A percentile compares a stretch with the other conserved stretches of the same genome.
Conservation (phyloP, 2,329 filamentous ascomycete genomes). For the Fusarium miscanthi region DNA sequence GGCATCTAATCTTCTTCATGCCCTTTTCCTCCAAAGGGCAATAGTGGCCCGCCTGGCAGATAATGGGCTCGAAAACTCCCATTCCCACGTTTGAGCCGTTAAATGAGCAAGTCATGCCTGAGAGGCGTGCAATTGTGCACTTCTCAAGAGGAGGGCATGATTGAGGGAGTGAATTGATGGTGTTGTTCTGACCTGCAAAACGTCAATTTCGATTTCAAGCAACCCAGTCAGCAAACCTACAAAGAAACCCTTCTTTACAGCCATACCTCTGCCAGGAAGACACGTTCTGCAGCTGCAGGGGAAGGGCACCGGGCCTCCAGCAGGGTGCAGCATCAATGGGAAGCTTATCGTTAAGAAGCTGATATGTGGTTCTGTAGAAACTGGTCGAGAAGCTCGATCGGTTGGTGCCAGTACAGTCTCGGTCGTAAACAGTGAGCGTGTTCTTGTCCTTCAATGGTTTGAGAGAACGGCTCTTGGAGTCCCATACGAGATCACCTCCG, state of each 20-base stretch:
- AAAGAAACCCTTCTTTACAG: conserved; percentile 56
- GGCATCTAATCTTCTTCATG: conserved; percentile 56
- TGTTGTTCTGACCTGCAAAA: conserved; percentile 55
- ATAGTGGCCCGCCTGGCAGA: conserved; percentile 62
- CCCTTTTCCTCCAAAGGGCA: conserved; percentile 55
- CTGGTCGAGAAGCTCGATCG: conserved; percentile 55
- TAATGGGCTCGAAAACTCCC: conserved; percentile 62
- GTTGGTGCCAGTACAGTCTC: conserved; percentile 56
- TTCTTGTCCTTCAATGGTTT: conserved; percentile 41
- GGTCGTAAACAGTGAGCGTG: conserved; percentile 50
- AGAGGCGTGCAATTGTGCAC: conserved; percentile 53
- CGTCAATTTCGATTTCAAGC: not conserved
- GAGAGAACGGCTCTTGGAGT: conserved; percentile 40
- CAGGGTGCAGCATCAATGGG: conserved; percentile 55
- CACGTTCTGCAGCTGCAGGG: conserved; percentile 54
- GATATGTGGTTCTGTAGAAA: conserved; percentile 50
- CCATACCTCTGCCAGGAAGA: conserved; percentile 52
- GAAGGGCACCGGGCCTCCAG: conserved; percentile 53
- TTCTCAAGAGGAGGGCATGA: conserved; percentile 54
- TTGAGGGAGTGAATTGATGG: conserved; percentile 58
- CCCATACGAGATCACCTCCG: conserved; percentile 46
- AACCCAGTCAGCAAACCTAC: conserved; percentile 44
- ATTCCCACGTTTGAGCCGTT: conserved; percentile 53
- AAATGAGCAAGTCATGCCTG: conserved; percentile 49
- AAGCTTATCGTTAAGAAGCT: conserved; percentile 41